phyloP scores from a whole-genome alignment of 2,329 filamentous ascomycete species.

The Neurospora sp. region DNA sequence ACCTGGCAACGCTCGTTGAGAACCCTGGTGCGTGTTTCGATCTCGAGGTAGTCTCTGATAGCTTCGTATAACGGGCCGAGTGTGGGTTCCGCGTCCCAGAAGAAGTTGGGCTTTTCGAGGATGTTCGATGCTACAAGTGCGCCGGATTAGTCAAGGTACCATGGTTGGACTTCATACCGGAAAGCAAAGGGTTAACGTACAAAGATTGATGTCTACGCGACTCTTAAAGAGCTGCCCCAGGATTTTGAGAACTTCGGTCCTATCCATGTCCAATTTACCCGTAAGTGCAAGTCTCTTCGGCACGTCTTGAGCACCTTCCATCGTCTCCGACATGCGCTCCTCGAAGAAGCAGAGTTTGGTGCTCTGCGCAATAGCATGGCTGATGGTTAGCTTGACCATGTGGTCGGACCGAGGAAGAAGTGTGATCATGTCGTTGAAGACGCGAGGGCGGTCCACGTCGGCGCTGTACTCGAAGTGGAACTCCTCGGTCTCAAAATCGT shows the following conservation, averaged over 20 bases:
- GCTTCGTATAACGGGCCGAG: constrained; percentile 89
- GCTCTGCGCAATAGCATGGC: constrained; percentile 93
- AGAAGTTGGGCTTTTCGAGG: constrained; percentile 91
- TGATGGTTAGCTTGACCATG: constrained; percentile 98
- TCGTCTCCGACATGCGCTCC: constrained; percentile 88
- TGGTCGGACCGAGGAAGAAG: constrained; percentile 82
- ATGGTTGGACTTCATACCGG: background rate
- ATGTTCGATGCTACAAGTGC: constrained; percentile 69
- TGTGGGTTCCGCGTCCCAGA: constrained; percentile 96
- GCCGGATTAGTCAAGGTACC: constrained; percentile 11
- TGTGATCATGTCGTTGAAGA: constrained; percentile 99
- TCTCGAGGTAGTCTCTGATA: constrained; percentile 94
- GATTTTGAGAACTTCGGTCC: constrained; percentile 86
- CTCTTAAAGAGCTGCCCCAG: constrained; percentile 86
- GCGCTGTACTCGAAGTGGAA: constrained; percentile 97
- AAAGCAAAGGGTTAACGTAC: constrained; percentile 44
- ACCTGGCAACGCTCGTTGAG: constrained; percentile 95
- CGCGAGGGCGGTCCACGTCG: constrained; percentile 73
- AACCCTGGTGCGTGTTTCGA: constrained; percentile 89
- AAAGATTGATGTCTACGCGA: constrained; percentile 93
- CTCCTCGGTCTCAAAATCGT: constrained; percentile 93
- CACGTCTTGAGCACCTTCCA: constrained; percentile 86
- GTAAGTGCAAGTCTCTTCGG: constrained; percentile 83
- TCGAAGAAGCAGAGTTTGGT: constrained; percentile 96
- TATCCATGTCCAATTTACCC: constrained; percentile 81